These are phyloP conservation scores for Neurospora sp. DNA, from an alignment of 495 filamentous ascomycete genomes.

Conservation along the genomic window DNA sequence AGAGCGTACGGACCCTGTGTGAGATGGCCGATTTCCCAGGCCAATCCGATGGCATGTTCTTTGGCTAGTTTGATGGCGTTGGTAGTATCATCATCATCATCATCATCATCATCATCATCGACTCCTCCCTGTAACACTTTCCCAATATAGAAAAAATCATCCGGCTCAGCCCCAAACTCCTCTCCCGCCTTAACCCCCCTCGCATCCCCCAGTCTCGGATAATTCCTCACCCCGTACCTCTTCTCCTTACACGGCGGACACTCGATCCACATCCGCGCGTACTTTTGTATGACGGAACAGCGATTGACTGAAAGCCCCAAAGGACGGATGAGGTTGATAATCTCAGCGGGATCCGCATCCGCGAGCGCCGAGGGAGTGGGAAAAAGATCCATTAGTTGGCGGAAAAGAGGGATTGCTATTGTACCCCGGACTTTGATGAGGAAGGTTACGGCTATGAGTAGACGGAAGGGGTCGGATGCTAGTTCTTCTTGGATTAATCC, in stretches of 20 bases:
- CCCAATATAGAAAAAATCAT: background rate
- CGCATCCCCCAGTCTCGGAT: constrained; percentile 49
- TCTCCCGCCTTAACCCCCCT: constrained; percentile 44
- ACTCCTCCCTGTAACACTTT: background rate
- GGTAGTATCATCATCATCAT: constrained; percentile 4
- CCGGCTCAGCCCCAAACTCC: constrained; percentile 23
- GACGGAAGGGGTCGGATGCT: constrained; percentile 55
- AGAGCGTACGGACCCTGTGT: constrained; percentile 83
- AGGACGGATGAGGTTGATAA: constrained; percentile 54
- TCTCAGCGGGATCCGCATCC: constrained; percentile 41
- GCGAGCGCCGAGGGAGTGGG: constrained; percentile 60
- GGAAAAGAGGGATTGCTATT: constrained; percentile 70
- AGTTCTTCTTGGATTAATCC: constrained; percentile 80
- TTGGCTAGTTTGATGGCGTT: constrained; percentile 13
- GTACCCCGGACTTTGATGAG: constrained; percentile 70
- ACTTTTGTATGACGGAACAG: constrained; percentile 40
- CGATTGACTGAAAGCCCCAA: constrained; percentile 61
- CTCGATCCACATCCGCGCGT: constrained; percentile 64
- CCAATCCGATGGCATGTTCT: constrained; percentile 33
- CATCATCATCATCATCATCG: background rate
- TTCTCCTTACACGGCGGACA: constrained; percentile 48
- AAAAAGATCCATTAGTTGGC: constrained; percentile 53
- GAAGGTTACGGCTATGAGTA: constrained; percentile 71
- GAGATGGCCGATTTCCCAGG: constrained; percentile 82
- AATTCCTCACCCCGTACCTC: constrained; percentile 59